Percentiles rank a stretch among this genome's conserved stretches.
Conservation (phyloP, 805 yeast genomes). For the Wickerhamiella sergipiensis region DNA sequence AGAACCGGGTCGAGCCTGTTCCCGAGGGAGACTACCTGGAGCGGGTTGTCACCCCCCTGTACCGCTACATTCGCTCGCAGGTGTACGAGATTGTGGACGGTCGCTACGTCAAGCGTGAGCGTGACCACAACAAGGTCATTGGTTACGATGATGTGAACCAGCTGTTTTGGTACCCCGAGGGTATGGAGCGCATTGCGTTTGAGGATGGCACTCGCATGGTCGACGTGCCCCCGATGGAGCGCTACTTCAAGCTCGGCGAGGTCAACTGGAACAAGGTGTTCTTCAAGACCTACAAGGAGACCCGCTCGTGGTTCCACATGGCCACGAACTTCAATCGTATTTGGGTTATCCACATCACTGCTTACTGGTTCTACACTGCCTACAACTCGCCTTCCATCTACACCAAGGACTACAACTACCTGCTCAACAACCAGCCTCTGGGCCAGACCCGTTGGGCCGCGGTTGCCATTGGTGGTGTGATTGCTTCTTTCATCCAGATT, state of each 20-base stretch:
- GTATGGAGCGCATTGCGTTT: constrained; percentile 80
- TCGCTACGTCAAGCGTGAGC: constrained; percentile 45
- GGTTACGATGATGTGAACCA: constrained; percentile 98
- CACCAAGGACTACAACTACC: constrained; percentile 75
- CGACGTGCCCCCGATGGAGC: constrained; percentile 79
- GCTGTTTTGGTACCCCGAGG: constrained; percentile 99
- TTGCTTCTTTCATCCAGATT: constrained; percentile 72
- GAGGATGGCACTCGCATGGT: constrained; percentile 88
- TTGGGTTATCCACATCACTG: constrained; percentile 83
- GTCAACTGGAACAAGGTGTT: constrained; percentile 85
- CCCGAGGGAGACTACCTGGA: constrained; percentile 69
- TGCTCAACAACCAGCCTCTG: constrained; percentile 72
- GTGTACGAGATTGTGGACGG: constrained; percentile 46
- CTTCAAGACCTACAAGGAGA: constrained; percentile 90
- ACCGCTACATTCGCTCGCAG: constrained; percentile 53
- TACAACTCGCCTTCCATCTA: constrained; percentile 85
- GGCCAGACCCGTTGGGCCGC: constrained; percentile 89
- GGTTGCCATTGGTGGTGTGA: constrained; percentile 80
- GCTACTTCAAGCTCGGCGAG: constrained; percentile 81
- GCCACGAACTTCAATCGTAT: constrained; percentile 94
- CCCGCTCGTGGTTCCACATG: constrained; percentile 95
- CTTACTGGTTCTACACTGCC: constrained; percentile 92
- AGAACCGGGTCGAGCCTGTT: constrained; percentile 40
- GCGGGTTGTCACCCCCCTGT: constrained; percentile 84
- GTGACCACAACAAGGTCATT: constrained; percentile 48